Conservation (phyloP, 2,329 filamentous ascomycete genomes). For the Neocatenulostroma microsporum region DNA sequence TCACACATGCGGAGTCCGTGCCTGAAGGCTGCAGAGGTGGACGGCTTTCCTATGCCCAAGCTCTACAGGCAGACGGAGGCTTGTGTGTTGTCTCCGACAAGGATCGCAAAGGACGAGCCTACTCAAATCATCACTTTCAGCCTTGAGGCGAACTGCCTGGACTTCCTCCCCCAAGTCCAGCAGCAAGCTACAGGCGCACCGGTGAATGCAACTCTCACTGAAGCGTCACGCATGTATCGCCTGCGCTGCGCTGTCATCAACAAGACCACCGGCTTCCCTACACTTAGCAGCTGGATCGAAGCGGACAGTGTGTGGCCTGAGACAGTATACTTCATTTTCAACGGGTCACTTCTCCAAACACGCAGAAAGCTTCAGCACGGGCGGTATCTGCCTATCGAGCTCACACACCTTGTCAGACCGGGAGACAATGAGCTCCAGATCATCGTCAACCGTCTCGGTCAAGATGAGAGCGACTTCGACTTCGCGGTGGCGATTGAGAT, state of each 20-base stretch:
- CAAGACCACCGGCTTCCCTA: slow-evolving; percentile 24
- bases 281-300: slow-evolving; percentile 53
- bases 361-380: slow-evolving; percentile 65
- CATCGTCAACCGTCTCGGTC: slow-evolving; percentile 34
- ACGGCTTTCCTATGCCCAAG: slow-evolving; percentile 2
- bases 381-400: slow-evolving; percentile 67
- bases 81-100: slow-evolving; percentile 44
- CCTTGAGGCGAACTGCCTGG: slow-evolving; percentile 29
- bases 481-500: slow-evolving; percentile 65
- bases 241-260: slow-evolving; percentile 55
- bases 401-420: slow-evolving; percentile 52
- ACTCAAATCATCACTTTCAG: slow-evolving; percentile 43
- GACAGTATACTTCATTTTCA: slow-evolving; percentile 61
- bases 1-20: slow-evolving; percentile 49
- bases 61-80: slow-evolving; percentile 53
- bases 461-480: slow-evolving; percentile 31
- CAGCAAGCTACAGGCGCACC: slow-evolving; percentile 19
- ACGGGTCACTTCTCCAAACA: slow-evolving; percentile 47
- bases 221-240: slow-evolving; percentile 56
- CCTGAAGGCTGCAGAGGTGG: slow-evolving; percentile 21
- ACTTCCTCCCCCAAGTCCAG: not conserved
- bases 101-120: slow-evolving; percentile 26
- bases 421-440: slow-evolving; percentile 59
- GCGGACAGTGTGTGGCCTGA: slow-evolving; percentile 64
- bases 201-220: slow-evolving; percentile 30